Base-by-base conservation (phyloP, 345 rosid species). In the Citrus unshiu region DNA sequence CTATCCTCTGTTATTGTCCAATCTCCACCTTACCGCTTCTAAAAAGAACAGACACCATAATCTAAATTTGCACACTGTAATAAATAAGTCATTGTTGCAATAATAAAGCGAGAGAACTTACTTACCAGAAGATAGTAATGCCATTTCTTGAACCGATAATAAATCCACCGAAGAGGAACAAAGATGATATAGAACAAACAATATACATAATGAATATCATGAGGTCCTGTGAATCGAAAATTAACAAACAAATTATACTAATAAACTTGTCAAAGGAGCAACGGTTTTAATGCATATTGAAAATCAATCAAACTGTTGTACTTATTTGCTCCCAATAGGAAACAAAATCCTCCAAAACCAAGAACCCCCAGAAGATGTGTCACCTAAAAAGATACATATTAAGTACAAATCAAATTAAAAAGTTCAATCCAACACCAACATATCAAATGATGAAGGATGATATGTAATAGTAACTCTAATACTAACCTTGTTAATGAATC, bases 101-200 rank as follows among this genome's bases (percentile, higher is more conserved):
- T 32, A 68, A 37, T 34, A 40, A 77, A 63, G 74, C 83, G 77
- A 40, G 78, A 59, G 4, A 12, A 46, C 18, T 46, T 46, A 63
- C 84, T 87, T 88, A 95, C 99, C 91, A 95, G 90, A 77, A 95
- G 98, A 87, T 93, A 95, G 83, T 93, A 95, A 82, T 95, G 99
- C 99, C 95, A 91, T 86, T 95, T 95, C 89, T 95, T 95, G 85
- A 83, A 93, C 81, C 99, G 91, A 75, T 95, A 95, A 83, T 95
- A 93, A 69, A 95, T 92, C 99, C 99, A 95, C 63, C 99, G 90
- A 46, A 92, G 96, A 82, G 99, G 99, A 77, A 95, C 99, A 81
- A 95, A 95, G 69, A 68, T 86, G 40, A 95, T 72, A 81, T 87
- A 95, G 87, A 95, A 92, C 46, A 93, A 75, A 81, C 98, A 95